Percentiles rank a stretch among this genome's conserved stretches.
phyloP scores from a whole-genome alignment of 2,329 filamentous ascomycete species.

The Dactylellina sp. region DNA sequence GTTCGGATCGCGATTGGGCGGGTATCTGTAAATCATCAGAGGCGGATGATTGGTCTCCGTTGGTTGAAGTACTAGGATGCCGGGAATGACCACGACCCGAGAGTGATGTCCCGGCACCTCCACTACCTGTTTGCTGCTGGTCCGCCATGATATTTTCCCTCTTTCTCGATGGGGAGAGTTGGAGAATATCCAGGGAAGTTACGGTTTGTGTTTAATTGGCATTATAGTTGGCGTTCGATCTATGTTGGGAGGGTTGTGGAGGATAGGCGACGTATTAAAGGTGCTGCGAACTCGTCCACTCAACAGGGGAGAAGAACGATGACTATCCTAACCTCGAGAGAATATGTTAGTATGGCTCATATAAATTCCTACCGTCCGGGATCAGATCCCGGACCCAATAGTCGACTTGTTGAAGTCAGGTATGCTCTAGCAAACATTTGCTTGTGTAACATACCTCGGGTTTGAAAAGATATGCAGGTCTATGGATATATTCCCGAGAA shows the following conservation, averaged over 20 bases:
- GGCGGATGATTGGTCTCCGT: constrained; percentile 49
- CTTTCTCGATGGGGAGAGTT: constrained; percentile 30
- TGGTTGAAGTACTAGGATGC: constrained; percentile 52
- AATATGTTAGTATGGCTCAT: constrained; percentile 40
- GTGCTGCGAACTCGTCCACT: constrained; percentile 8
- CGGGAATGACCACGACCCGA: constrained; percentile 56
- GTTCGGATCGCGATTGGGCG: constrained; percentile 55
- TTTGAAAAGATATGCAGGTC: constrained; percentile 20
- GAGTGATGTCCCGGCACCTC: constrained; percentile 43
- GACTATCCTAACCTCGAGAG: not conserved
- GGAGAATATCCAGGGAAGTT: constrained; percentile 54
- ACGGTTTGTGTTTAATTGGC: constrained; percentile 57
- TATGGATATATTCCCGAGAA: constrained; percentile 38
- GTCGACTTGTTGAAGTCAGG: constrained; percentile 21
- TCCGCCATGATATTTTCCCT: constrained; percentile 36
- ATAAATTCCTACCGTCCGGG: constrained; percentile 21
- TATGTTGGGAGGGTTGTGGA: constrained; percentile 2
- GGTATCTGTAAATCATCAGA: constrained; percentile 38
- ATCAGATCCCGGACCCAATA: constrained; percentile 11
- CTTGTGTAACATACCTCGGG: constrained; percentile 57
- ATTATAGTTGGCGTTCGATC: constrained; percentile 39
- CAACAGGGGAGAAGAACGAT: constrained; percentile 4
- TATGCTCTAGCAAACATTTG: constrained; percentile 51
- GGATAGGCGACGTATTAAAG: constrained; percentile 1
- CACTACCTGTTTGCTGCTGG: constrained; percentile 31